Percentiles rank a stretch among this genome's conserved stretches.
phyloP scores from a whole-genome alignment of 805 yeast species.

The Candida saitoana region DNA sequence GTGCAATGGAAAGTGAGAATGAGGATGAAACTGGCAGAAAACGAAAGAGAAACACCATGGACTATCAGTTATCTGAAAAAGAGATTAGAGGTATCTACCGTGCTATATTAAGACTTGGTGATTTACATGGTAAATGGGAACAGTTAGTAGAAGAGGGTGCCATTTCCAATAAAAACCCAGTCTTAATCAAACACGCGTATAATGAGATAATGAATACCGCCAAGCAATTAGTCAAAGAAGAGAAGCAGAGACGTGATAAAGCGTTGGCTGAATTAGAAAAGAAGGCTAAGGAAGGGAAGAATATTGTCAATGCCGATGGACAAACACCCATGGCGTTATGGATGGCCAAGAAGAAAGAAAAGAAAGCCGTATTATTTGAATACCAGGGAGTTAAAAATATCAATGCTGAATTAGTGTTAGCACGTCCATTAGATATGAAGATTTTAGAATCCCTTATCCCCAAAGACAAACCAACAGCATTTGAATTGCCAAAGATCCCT shows the following conservation, averaged over 20 bases:
- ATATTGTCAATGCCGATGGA: conserved; percentile 33
- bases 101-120: conserved; percentile 78
- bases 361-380: conserved; percentile 85
- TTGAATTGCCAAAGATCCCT: conserved; percentile 58
- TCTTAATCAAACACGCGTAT: conserved; percentile 68
- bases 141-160: conserved; percentile 87
- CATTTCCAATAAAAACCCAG: conserved; percentile 78
- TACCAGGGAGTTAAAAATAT: conserved; percentile 81
- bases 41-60: conserved; percentile 33
- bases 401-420: conserved; percentile 83
- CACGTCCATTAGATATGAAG: conserved; percentile 82
- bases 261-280: conserved; percentile 56
- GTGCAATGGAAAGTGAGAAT: conserved; percentile 37
- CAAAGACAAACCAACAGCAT: conserved; percentile 52
- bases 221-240: conserved; percentile 55
- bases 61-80: conserved; percentile 66
- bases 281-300: conserved; percentile 48
- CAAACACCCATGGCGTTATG: conserved; percentile 49
- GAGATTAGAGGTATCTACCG: conserved; percentile 84
- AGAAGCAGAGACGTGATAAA: conserved; percentile 58
- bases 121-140: conserved; percentile 72
- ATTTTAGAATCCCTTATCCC: conserved; percentile 53
- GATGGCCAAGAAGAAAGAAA: conserved; percentile 71
- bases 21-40: conserved; percentile 20
- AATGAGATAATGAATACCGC: conserved; percentile 66